Conservation (phyloP, 2,329 filamentous ascomycete genomes). For the Furcasterigmium sp. region DNA sequence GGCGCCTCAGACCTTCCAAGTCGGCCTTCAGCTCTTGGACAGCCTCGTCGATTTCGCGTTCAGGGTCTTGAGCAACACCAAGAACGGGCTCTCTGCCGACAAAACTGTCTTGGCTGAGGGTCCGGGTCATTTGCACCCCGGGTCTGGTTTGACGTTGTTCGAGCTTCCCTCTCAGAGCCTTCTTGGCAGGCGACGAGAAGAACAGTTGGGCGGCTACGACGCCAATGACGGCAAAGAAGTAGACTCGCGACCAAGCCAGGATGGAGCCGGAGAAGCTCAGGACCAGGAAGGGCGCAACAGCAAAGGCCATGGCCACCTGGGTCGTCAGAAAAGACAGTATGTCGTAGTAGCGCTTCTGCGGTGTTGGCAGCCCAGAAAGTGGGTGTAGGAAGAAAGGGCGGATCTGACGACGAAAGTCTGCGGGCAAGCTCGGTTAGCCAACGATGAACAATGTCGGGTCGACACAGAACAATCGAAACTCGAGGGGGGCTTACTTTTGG, state of each 20-base stretch:
- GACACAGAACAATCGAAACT: neutral
- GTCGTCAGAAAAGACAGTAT: constrained; percentile 68
- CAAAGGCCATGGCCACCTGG: constrained; percentile 79
- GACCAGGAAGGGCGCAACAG: constrained; percentile 78
- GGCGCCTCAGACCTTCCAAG: constrained; percentile 50
- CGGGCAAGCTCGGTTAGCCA: neutral
- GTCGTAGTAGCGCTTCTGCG: constrained; percentile 83
- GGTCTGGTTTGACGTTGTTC: constrained; percentile 50
- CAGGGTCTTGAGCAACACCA: constrained; percentile 73
- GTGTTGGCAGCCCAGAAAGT: constrained; percentile 61
- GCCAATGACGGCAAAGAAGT: constrained; percentile 78
- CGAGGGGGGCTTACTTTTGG: constrained; percentile 72
- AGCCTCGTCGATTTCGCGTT: constrained; percentile 71
- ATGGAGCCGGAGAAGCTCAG: constrained; percentile 68
- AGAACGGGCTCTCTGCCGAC: constrained; percentile 58
- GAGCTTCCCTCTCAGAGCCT: constrained; percentile 47
- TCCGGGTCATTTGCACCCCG: constrained; percentile 40
- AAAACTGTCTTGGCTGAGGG: constrained; percentile 52
- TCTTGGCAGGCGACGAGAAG: constrained; percentile 75
- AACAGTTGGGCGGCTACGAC: constrained; percentile 62
- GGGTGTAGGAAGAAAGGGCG: constrained; percentile 90
- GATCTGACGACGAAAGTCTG: constrained; percentile 83
- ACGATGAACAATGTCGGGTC: too few species aligned
- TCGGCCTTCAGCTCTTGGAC: constrained; percentile 70
- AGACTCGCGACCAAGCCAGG: constrained; percentile 75